phyloP scores from a whole-genome alignment of 108 stramenopile genomes.

The Skeletonema costatum region DNA sequence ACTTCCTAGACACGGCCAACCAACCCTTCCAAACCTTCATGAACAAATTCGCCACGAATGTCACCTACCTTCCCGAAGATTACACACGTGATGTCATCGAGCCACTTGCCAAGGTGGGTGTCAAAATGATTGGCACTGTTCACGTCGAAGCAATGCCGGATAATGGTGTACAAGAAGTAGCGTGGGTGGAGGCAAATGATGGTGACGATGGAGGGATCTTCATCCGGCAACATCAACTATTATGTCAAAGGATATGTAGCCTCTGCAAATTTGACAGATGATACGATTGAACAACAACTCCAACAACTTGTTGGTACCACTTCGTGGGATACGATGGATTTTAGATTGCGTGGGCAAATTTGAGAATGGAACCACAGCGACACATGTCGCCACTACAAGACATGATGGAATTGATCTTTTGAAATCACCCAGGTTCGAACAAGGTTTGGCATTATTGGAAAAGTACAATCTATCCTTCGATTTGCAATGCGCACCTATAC shows the following conservation, averaged over 20 bases:
- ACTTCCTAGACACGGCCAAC: constrained; percentile 65
- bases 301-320: constrained; percentile 16
- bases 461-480: constrained; percentile 64
- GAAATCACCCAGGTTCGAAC: constrained; percentile 64
- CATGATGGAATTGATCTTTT: constrained; percentile 72
- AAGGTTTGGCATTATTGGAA: constrained; percentile 63
- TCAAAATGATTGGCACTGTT: constrained; percentile 50
- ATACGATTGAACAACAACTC: constrained; percentile 54
- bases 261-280: constrained; percentile 62
- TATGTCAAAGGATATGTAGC: constrained; percentile 69
- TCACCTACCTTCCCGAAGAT: constrained; percentile 55
- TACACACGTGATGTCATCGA: constrained; percentile 61
- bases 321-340: constrained; percentile 80
- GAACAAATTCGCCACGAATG: constrained; percentile 27
- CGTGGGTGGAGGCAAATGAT: constrained; percentile 55
- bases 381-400: constrained; percentile 68
- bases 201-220: too few species aligned
- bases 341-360: constrained; percentile 69
- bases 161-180: constrained; percentile 59
- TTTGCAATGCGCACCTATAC: constrained; percentile 82
- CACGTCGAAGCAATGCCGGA: constrained; percentile 86
- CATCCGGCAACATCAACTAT: too few species aligned
- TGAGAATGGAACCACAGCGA: constrained; percentile 52
- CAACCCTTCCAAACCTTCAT: constrained; percentile 67
- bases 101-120: constrained; percentile 41